These are phyloP conservation scores for Calocera cornea DNA, from an alignment of 768 basidiomycete genomes.

Conservation along the genomic window DNA sequence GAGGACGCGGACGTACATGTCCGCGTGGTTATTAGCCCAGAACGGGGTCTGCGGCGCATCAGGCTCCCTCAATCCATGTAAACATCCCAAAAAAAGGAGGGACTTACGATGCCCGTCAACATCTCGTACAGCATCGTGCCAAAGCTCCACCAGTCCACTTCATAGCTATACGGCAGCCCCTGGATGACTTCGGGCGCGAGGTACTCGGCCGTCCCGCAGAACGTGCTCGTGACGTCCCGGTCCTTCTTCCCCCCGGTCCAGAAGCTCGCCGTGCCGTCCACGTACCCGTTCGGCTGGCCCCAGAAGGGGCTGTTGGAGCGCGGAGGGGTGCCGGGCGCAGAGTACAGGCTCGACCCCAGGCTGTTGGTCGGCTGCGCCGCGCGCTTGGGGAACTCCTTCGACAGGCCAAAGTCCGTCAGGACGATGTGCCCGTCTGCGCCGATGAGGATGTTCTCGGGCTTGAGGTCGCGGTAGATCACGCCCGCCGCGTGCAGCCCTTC, in stretches of 20 bases:
- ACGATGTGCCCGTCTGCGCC: constrained; percentile 91
- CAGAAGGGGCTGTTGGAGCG: constrained; percentile 45
- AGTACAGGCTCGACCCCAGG: constrained; percentile 27
- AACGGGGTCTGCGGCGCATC: constrained; percentile 56
- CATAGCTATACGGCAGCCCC: constrained; percentile 77
- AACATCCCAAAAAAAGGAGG: constrained; percentile 12
- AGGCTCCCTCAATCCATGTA: constrained; percentile 11
- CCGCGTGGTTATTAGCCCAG: constrained; percentile 83
- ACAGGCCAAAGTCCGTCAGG: constrained; percentile 90
- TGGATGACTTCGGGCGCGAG: constrained; percentile 94
- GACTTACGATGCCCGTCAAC: constrained; percentile 82
- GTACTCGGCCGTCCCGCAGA: constrained; percentile 94
- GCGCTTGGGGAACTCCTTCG: constrained; percentile 66
- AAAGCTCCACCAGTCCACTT: constrained; percentile 97
- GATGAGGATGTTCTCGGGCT: constrained; percentile 94
- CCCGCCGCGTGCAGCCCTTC: constrained; percentile 88
- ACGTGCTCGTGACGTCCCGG: constrained; percentile 62
- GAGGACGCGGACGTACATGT: constrained; percentile 87
- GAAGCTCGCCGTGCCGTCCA: constrained; percentile 45
- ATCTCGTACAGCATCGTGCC: constrained; percentile 98
- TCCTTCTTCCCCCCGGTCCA: constrained; percentile 25
- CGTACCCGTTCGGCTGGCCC: constrained; percentile 35
- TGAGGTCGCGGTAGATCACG: constrained; percentile 94
- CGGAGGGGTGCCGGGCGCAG: constrained; percentile 28
- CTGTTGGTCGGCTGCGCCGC: background rate